phyloP scores from a whole-genome alignment of 257 asterid species.

The Haberlea rhodopensis region DNA sequence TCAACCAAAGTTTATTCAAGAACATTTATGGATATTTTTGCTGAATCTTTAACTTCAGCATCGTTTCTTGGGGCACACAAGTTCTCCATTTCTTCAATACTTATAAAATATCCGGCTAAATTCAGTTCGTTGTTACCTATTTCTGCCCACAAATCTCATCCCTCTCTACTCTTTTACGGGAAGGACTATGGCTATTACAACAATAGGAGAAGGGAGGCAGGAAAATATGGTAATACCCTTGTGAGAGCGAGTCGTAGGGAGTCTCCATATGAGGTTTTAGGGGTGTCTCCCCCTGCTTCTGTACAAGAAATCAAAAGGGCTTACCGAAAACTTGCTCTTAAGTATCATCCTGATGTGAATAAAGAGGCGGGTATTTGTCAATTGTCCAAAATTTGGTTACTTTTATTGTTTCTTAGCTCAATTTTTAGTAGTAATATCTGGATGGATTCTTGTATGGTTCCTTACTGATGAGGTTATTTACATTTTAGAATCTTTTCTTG shows the following conservation, averaged over 20 bases:
- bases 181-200: constrained; percentile 16
- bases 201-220: constrained; percentile 26
- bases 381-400: neutral
- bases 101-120: too few species aligned
- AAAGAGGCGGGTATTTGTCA: constrained; percentile 52
- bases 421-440: neutral
- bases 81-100: too few species aligned
- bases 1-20: too few species aligned
- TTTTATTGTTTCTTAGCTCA: neutral
- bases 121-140: too few species aligned
- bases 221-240: constrained; percentile 31
- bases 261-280: constrained; percentile 80
- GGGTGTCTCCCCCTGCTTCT: constrained; percentile 74
- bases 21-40: too few species aligned
- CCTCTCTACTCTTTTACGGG: constrained; percentile 27
- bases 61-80: too few species aligned
- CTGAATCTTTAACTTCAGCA: too few species aligned
- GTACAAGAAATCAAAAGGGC: constrained; percentile 80
- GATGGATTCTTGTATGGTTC: neutral
- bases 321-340: constrained; percentile 82
- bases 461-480: neutral
- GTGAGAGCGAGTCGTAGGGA: constrained; percentile 61
- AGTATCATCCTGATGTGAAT: constrained; percentile 94
- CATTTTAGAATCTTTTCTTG: neutral
- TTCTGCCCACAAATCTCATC: constrained; percentile 10